These are phyloP conservation scores for Bjerkandera adusta DNA, from an alignment of 1,284 basidiomycete genomes.

Conservation along the genomic window DNA sequence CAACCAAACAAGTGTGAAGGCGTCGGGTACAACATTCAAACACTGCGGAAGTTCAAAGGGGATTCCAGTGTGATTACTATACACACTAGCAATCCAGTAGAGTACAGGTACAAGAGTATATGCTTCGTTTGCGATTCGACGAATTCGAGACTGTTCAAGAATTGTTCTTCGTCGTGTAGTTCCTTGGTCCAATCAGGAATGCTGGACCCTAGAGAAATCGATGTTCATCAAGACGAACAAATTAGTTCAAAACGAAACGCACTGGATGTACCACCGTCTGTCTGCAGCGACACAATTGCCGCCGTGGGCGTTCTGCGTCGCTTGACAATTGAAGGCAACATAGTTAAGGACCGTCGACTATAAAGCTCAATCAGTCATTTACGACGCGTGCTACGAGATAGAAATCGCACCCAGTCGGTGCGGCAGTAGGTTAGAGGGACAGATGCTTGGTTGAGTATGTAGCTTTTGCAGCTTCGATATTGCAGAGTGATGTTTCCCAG, in stretches of 20 bases:
- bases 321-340: slow-evolving; percentile 43
- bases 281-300: slow-evolving; percentile 44
- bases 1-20: no score
- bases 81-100: no score
- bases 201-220: slow-evolving; percentile 3
- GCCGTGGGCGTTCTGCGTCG: slow-evolving; percentile 47
- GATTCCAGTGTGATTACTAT: no score
- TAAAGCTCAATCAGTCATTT: not conserved
- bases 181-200: not conserved
- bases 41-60: no score
- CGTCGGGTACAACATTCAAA: no score
- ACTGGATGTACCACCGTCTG: slow-evolving; percentile 47
- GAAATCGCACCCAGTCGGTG: not conserved
- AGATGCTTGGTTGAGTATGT: no score
- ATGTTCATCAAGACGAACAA: not conserved
- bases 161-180: not conserved
- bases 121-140: no score
- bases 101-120: no score
- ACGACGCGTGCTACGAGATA: no score
- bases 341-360: slow-evolving; percentile 33
- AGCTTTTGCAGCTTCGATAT: no score
- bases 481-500: no score
- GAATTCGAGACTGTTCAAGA: not conserved
- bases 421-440: not conserved
- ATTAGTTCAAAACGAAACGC: slow-evolving; percentile 24